phyloP scores from a whole-genome alignment of 208 protist species.

The Polymyxa betae region DNA sequence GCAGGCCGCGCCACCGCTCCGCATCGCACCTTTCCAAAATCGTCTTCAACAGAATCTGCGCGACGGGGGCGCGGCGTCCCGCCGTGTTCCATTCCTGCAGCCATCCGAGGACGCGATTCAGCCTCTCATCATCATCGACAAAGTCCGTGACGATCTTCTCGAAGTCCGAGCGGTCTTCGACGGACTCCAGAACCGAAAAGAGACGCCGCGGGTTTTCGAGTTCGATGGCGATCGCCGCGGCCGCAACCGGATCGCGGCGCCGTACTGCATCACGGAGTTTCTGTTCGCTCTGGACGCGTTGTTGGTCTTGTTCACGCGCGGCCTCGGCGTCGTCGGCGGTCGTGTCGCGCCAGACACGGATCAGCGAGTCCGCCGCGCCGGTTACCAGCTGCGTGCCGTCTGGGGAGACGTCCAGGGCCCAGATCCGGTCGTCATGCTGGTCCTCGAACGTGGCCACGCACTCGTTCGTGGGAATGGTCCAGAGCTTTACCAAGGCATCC shows the following conservation, averaged over 20 bases:
- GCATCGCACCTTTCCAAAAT: not conserved
- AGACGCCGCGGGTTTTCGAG: constrained; percentile 9
- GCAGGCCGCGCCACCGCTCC: not conserved
- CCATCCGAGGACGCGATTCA: not conserved
- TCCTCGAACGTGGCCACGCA: constrained; percentile 61
- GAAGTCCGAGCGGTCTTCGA: not conserved
- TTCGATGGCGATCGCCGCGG: not conserved
- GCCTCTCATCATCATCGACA: constrained; percentile 3
- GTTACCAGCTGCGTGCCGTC: constrained; percentile 46
- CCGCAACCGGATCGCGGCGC: not conserved
- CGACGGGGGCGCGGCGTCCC: not conserved
- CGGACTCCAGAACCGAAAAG: not conserved
- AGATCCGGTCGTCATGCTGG: constrained; percentile 57
- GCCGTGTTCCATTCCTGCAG: constrained; percentile 55
- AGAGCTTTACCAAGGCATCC: constrained; percentile 62
- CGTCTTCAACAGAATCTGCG: not conserved
- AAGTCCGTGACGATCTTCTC: not conserved
- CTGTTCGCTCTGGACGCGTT: not conserved
- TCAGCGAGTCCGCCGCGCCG: constrained; percentile 17
- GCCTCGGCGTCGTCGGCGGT: constrained; percentile 52
- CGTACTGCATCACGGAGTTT: not conserved
- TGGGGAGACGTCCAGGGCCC: not conserved
- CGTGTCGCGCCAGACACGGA: constrained; percentile 58
- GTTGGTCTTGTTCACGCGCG: not conserved
- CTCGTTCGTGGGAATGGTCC: constrained; percentile 62